These are phyloP conservation scores for Papiliotrema fonsecae DNA, from an alignment of 1,284 basidiomycete species.

Conservation along the genomic window DNA sequence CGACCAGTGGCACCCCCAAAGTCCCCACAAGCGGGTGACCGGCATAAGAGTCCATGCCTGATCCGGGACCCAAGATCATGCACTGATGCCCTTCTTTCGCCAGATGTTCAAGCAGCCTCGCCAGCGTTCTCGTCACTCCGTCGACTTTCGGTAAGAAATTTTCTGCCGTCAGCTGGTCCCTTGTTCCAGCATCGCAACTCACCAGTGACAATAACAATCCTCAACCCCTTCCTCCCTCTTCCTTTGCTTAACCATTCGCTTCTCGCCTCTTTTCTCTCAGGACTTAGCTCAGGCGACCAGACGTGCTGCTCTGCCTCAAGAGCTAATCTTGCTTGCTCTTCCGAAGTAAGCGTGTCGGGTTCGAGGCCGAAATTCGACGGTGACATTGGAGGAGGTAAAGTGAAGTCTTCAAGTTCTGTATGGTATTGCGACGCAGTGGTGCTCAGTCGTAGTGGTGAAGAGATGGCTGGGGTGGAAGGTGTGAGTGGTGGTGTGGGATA, in stretches of 20 bases:
- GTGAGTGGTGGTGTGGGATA: too few species aligned
- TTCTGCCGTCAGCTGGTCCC: slow-evolving; percentile 36
- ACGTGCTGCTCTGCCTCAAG: slow-evolving; percentile 7
- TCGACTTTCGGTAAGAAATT: slow-evolving; percentile 58
- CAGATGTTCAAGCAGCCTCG: slow-evolving; percentile 55
- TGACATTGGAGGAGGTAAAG: slow-evolving; percentile 14
- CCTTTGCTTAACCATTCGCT: slow-evolving; percentile 30
- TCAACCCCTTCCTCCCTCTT: slow-evolving; percentile 33
- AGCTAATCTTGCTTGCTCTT: background rate
- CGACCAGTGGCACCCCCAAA: slow-evolving; percentile 54
- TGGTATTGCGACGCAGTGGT: background rate
- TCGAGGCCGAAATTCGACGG: slow-evolving; percentile 17
- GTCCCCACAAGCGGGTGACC: slow-evolving; percentile 56
- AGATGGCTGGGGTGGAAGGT: slow-evolving; percentile 19
- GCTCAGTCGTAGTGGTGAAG: slow-evolving; percentile 1
- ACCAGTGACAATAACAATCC: slow-evolving; percentile 47
- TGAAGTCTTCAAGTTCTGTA: slow-evolving; percentile 5
- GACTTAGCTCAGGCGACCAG: slow-evolving; percentile 34
- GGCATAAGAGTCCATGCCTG: slow-evolving; percentile 53
- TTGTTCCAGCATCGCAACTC: slow-evolving; percentile 5
- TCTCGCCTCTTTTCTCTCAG: slow-evolving; percentile 26
- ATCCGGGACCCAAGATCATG: slow-evolving; percentile 54
- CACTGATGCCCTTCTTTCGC: slow-evolving; percentile 55
- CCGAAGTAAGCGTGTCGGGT: background rate
- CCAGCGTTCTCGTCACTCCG: slow-evolving; percentile 56